Base-by-base conservation (phyloP, 2,329 filamentous ascomycete genomes). In the Herpotrichia juniperi region DNA sequence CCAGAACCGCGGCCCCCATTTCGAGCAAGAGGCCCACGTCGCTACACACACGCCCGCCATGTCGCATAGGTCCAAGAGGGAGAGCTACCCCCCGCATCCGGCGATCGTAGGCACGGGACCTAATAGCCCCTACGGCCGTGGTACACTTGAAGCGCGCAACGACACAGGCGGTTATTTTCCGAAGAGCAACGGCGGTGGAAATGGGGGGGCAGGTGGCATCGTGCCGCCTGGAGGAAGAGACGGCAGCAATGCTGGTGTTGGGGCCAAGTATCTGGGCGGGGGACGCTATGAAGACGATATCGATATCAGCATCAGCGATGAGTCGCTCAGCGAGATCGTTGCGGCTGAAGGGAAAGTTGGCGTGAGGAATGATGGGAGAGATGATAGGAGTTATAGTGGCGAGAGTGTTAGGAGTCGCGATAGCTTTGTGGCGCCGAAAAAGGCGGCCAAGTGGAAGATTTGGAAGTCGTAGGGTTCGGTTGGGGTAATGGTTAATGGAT, bases 101-200 rank as follows among this genome's bases (percentile, higher is more conserved):
- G 70, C 70, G 9, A 71, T 73, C 31, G 70, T 73, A 25, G 70
- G 70, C 5, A 66, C 62, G 4, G 70, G 69, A 2, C 70, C 69
- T 2, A 67, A 66, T 16, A 64, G 60, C 5, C 70, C 70, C 2
- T 73, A 73, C 53, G 46, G 50, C 19, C 60, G 67, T 9, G 61
- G 67, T 11, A 62, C 61, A 8, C 59, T 71, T 43, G 66, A 70
- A 43, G 59, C 68, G 4, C 47, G 68, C 22, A 59, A 69, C 39
- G 67, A 69, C 40, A 59, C 59, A 1, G 65, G 62, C 4, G 66
- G 61, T 7, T 67, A 70, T 34, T 72, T 71, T 58, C 68, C 68
- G 39, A 4, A 19, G 5, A 19, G 37, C 3, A 54, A 53, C 22
- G 64, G 59, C 17, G 64, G 64, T 1, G 59, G 62, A 3, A 60